A percentile compares a stretch with the other conserved stretches of the same genome.
Evolutionary conservation across 2,329 filamentous ascomycete genomes (phyloP).

Genomic region (Hypocrella siamensis): DNA sequence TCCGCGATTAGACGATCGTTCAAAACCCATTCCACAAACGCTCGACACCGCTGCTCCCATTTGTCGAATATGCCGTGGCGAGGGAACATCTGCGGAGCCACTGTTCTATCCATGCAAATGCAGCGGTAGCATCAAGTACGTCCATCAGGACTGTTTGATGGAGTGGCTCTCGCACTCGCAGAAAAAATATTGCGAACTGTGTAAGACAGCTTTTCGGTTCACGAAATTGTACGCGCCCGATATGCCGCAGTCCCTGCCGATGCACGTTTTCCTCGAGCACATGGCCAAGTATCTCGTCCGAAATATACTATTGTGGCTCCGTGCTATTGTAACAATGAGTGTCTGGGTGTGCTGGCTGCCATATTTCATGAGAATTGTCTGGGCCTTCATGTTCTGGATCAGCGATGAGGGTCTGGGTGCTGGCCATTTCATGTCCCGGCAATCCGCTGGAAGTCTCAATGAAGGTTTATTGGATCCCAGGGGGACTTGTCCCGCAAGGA

Average conservation of each 20-base stretch:
- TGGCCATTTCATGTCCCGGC: conserved; percentile 9
- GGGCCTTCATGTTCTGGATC: conserved; percentile 90
- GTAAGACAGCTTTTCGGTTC: conserved; percentile 96
- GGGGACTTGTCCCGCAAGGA: conserved; percentile 1
- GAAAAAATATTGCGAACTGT: conserved; percentile 98
- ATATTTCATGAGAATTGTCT: conserved; percentile 79
- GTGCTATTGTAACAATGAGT: conserved; percentile 60
- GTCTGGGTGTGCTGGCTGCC: conserved; percentile 87
- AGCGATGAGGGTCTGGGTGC: conserved; percentile 55
- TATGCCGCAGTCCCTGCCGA: conserved; percentile 77
- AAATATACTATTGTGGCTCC: conserved; percentile 61
- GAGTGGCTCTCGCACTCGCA: conserved; percentile 98
- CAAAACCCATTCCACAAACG: conserved; percentile 7
- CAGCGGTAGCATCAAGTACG: conserved; percentile 95
- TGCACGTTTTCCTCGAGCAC: conserved; percentile 66
- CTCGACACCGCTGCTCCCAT: conserved; percentile 44
- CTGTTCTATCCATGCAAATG: conserved; percentile 98
- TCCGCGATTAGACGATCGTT: conserved; percentile 10
- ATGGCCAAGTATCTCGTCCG: conserved; percentile 56
- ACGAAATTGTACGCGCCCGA: conserved; percentile 92
- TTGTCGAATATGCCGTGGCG: conserved; percentile 93
- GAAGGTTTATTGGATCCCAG: background rate
- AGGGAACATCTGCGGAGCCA: conserved; percentile 67
- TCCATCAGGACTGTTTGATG: conserved; percentile 96
- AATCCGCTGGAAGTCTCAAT: background rate